Base-by-base conservation (phyloP, 2,329 filamentous ascomycete genomes). In the Stagonosporopsis rhizophila region DNA sequence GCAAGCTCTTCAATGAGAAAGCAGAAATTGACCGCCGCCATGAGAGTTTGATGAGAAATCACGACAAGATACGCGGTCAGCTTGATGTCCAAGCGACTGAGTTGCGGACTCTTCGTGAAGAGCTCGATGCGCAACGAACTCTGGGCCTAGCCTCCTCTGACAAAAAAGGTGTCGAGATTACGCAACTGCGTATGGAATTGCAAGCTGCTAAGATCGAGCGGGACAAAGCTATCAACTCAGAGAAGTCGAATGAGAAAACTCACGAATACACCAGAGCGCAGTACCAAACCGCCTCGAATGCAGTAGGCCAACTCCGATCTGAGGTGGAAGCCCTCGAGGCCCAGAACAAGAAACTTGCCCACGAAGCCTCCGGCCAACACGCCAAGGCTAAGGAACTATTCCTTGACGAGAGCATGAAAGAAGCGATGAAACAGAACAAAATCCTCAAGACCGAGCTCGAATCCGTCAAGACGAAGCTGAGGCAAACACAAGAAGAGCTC, bases 241-340 rank as follows among this genome's bases (percentile, higher is more conserved):
- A 66, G 6, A 61, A 70, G 9, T 67, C 67, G 34, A 63, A 69
- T 7, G 70, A 77, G 12, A 58, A 69, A 14, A 83, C 87, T 4
- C 75, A 81, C 23, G 83, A 86, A 1, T 90, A 87, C 64, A 76
- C 81, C 12, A 82, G 84, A 48, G 78, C 79, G 4, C 77, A 81
- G 9, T 90, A 89, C 64, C 87, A 63, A 27, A 47, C 46, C 6
- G 64, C 65, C 6, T 54, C 62, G 32, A 59, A 62, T 2, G 30
- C 48, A 0, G 68, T 66, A 12, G 38, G 53, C 0, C 47, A 62
- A 12, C 39, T 61, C 2, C 45, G 50, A 25, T 25, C 59, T 14
- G 54, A 52, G 9, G 52, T 65, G 34, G 38, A 56, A 0, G 48
- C 52, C 2, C 63, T 75, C 14, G 53, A 58, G 9, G 51, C 40